Evolutionary conservation across 2,329 filamentous ascomycete species (phyloP).

Genomic region (Fusarium tricinctum): DNA sequence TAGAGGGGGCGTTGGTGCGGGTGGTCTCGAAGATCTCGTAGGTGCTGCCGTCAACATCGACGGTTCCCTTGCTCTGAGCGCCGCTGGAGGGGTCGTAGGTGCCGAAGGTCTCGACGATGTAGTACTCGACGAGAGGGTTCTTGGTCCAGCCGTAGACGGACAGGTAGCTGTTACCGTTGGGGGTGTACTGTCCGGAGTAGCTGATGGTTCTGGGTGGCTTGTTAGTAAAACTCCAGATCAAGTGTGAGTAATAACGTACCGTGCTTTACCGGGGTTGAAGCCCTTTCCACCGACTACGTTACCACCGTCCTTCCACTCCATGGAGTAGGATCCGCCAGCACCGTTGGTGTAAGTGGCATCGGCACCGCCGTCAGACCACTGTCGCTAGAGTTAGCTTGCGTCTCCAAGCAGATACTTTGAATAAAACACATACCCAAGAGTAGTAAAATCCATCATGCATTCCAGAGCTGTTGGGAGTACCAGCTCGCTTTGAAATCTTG

Average conservation of each 20-base stretch:
- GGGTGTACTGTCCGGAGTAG: slow-evolving; percentile 52
- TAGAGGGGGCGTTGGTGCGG: slow-evolving; percentile 61
- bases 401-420: not conserved
- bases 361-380: slow-evolving; percentile 62
- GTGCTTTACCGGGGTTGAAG: slow-evolving; percentile 45
- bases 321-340: slow-evolving; percentile 60
- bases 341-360: slow-evolving; percentile 62
- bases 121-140: slow-evolving; percentile 57
- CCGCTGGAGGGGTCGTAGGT: slow-evolving; percentile 52
- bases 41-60: slow-evolving; percentile 54
- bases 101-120: slow-evolving; percentile 56
- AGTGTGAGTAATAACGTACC: slow-evolving; percentile 53
- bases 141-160: slow-evolving; percentile 58
- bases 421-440: slow-evolving; percentile 51
- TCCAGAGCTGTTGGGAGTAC: slow-evolving; percentile 56
- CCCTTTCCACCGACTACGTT: slow-evolving; percentile 51
- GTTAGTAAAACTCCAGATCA: slow-evolving; percentile 5
- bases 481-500: slow-evolving; percentile 45
- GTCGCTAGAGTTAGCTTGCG: not conserved
- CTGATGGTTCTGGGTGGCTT: slow-evolving; percentile 34
- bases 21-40: slow-evolving; percentile 57
- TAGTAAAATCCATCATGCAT: slow-evolving; percentile 61
- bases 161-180: slow-evolving; percentile 57
- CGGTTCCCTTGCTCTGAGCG: slow-evolving; percentile 51
- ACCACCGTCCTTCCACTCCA: slow-evolving; percentile 56